These are phyloP conservation scores for Pisolithus tinctorius DNA, from an alignment of 768 basidiomycete species.

Conservation along the genomic window DNA sequence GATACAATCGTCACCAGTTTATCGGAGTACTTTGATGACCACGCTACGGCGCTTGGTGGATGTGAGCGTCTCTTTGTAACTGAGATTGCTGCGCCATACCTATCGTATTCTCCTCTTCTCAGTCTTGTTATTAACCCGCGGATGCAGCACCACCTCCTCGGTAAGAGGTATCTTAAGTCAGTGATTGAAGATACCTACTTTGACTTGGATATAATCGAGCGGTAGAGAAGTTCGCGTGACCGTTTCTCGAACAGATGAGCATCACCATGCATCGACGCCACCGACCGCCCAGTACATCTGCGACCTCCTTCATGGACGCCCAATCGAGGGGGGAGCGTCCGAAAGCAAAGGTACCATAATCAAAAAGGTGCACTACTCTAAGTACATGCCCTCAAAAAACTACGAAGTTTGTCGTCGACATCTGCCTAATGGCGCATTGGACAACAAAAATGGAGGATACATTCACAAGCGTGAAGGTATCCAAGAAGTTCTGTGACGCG, in stretches of 20 bases:
- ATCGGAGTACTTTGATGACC: slow-evolving; percentile 92
- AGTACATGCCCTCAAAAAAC: slow-evolving; percentile 63
- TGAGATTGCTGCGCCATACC: neutral
- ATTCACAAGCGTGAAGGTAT: slow-evolving; percentile 69
- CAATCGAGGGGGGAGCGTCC: slow-evolving; percentile 32
- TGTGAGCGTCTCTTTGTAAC: slow-evolving; percentile 41
- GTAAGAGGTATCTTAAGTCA: slow-evolving; percentile 52
- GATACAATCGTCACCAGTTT: slow-evolving; percentile 90
- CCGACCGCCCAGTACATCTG: slow-evolving; percentile 75
- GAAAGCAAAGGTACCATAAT: slow-evolving; percentile 36
- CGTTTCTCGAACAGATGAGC: slow-evolving; percentile 69
- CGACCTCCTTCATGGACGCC: slow-evolving; percentile 63
- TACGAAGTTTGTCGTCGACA: slow-evolving; percentile 65
- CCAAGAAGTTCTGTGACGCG: slow-evolving; percentile 77
- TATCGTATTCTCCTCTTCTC: neutral
- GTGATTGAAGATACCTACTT: slow-evolving; percentile 84
- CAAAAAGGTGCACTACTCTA: slow-evolving; percentile 87
- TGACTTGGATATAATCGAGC: slow-evolving; percentile 86
- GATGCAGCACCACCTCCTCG: slow-evolving; percentile 55
- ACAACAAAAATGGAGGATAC: slow-evolving; percentile 39
- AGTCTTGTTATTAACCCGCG: slow-evolving; percentile 87
- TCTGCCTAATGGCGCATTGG: neutral
- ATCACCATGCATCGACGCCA: slow-evolving; percentile 48
- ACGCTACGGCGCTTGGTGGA: slow-evolving; percentile 94
- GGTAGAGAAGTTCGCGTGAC: slow-evolving; percentile 97